Percentiles rank a stretch among this genome's conserved stretches.
Evolutionary conservation across 805 yeast genomes (phyloP).

Genomic region (Peterozyma xylosa): DNA sequence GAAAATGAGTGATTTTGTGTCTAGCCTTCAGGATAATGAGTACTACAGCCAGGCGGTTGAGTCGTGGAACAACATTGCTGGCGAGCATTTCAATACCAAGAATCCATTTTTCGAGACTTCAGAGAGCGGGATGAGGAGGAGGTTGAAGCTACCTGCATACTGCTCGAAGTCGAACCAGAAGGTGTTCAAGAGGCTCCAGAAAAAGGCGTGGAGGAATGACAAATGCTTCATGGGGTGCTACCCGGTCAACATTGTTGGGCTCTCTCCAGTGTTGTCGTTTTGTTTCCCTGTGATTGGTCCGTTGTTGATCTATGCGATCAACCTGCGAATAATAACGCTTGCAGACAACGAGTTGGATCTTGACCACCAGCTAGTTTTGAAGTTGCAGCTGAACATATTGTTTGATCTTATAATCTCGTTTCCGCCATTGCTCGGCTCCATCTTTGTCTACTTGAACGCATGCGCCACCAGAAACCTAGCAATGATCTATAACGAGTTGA

Average conservation of each 20-base stretch:
- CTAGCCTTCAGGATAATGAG: slow-evolving; percentile 34
- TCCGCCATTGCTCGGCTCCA: slow-evolving; percentile 73
- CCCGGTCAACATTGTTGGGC: slow-evolving; percentile 64
- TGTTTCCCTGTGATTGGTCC: slow-evolving; percentile 81
- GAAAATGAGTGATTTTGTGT: slow-evolving; percentile 4
- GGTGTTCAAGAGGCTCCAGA: slow-evolving; percentile 67
- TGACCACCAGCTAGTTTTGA: slow-evolving; percentile 53
- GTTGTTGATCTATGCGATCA: slow-evolving; percentile 68
- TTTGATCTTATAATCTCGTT: slow-evolving; percentile 69
- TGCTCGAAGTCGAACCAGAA: slow-evolving; percentile 53
- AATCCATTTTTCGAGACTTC: slow-evolving; percentile 57
- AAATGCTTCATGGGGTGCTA: slow-evolving; percentile 75
- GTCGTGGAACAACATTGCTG: slow-evolving; percentile 59
- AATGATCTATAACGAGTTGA: slow-evolving; percentile 41
- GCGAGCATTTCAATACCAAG: slow-evolving; percentile 51
- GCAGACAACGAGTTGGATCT: slow-evolving; percentile 52
- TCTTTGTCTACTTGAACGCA: slow-evolving; percentile 74
- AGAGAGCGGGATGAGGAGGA: slow-evolving; percentile 42
- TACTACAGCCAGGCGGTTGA: slow-evolving; percentile 52
- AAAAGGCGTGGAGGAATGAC: slow-evolving; percentile 83
- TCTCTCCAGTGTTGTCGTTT: slow-evolving; percentile 65
- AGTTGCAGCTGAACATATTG: slow-evolving; percentile 69
- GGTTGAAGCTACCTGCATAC: slow-evolving; percentile 53
- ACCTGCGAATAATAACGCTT: slow-evolving; percentile 53
- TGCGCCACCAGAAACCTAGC: slow-evolving; percentile 91